A percentile compares a stretch with the other conserved stretches of the same genome.
Evolutionary conservation across 2,329 filamentous ascomycete genomes (phyloP).

Genomic region (Aspergillus ochraceoroseus): DNA sequence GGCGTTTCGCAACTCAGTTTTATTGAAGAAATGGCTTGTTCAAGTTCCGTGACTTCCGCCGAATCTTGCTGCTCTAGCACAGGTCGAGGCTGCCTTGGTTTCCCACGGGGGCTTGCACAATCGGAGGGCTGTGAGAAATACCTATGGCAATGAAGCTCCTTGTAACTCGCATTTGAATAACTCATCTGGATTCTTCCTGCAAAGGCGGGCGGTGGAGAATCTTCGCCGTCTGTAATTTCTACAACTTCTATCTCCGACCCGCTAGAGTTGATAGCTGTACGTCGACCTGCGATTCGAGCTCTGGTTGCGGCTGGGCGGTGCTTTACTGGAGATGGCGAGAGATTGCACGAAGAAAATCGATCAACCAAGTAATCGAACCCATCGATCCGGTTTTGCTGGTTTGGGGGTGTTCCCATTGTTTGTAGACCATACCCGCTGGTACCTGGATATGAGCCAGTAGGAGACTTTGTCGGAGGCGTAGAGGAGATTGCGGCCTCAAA

Average conservation of each 20-base stretch:
- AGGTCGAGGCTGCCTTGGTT: neutral
- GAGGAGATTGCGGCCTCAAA: constrained; percentile 28
- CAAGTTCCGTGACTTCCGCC: constrained; percentile 16
- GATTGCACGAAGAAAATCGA: constrained; percentile 25
- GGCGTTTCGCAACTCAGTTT: constrained; percentile 12
- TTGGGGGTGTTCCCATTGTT: constrained; percentile 13
- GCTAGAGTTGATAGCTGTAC: constrained; percentile 6
- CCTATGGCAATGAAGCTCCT: constrained; percentile 3
- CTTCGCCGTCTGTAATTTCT: constrained; percentile 6
- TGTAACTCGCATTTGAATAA: constrained; percentile 23
- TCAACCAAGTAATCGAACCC: constrained; percentile 26
- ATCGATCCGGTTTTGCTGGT: constrained; percentile 7
- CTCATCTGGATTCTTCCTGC: constrained; percentile 21
- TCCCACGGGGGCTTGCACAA: constrained; percentile 3
- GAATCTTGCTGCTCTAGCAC: neutral
- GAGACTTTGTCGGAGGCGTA: constrained; percentile 12
- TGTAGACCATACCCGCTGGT: constrained; percentile 6
- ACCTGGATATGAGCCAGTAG: constrained; percentile 15
- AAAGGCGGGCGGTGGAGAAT: constrained; percentile 4
- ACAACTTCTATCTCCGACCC: constrained; percentile 16
- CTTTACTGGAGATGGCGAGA: constrained; percentile 19
- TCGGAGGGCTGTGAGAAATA: constrained; percentile 3
- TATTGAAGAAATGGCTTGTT: constrained; percentile 21
- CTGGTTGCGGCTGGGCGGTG: constrained; percentile 20
- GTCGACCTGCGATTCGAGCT: constrained; percentile 12